A percentile compares a stretch with the other conserved stretches of the same genome.
Evolutionary conservation across 257 asterid genomes (phyloP).

Genomic region (Craterostigma plantagineum): DNA sequence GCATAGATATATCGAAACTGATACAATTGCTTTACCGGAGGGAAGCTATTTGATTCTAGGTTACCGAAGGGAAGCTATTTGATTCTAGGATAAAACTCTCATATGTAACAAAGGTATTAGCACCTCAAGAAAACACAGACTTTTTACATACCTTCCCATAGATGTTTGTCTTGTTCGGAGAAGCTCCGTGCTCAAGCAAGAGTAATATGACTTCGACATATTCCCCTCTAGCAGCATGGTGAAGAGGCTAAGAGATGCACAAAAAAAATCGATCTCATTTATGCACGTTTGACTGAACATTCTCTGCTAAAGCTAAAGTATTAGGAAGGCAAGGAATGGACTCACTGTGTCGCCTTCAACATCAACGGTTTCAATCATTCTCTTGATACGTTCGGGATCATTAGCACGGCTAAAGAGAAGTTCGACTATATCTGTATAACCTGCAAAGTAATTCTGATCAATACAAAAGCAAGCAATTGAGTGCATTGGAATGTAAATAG

Average conservation of each 20-base stretch:
- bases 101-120: too few species aligned
- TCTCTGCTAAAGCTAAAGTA: constrained; percentile 1
- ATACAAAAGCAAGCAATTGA: constrained; percentile 2
- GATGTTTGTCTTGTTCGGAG: constrained; percentile 29
- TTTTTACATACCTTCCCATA: constrained; percentile 40
- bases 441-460: constrained; percentile 18
- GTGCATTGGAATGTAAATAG: background rate
- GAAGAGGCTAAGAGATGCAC: constrained; percentile 51
- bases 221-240: constrained; percentile 95
- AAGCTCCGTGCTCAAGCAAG: constrained; percentile 54
- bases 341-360: constrained; percentile 85
- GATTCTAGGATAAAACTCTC: too few species aligned
- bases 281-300: background rate
- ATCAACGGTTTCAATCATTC: constrained; percentile 65
- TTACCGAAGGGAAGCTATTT: too few species aligned
- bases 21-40: too few species aligned
- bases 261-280: background rate
- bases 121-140: too few species aligned
- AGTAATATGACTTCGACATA: constrained; percentile 32
- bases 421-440: constrained; percentile 52
- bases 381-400: constrained; percentile 34
- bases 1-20: too few species aligned
- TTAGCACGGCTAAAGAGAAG: constrained; percentile 31
- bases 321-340: constrained; percentile 1
- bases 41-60: too few species aligned